Conservation (phyloP, 1,284 basidiomycete species). For the Psilocybe mexicana region DNA sequence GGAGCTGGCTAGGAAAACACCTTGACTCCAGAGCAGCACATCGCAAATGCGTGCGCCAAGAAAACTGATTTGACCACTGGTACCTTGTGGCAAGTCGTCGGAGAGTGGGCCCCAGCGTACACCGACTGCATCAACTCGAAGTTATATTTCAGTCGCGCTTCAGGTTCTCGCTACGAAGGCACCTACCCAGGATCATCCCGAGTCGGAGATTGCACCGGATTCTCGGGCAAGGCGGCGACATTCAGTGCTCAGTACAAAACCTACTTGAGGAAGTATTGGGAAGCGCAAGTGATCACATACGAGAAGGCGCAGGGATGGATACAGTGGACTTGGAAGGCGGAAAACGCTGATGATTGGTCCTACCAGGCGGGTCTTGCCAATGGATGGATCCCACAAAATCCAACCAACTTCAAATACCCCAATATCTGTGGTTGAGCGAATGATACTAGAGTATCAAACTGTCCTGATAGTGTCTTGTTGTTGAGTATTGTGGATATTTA, state of each 20-base stretch:
- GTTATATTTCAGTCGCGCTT: slow-evolving; percentile 64
- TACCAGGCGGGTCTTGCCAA: slow-evolving; percentile 73
- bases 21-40: slow-evolving; percentile 59
- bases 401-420: slow-evolving; percentile 36
- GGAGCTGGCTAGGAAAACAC: slow-evolving; percentile 42
- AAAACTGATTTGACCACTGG: slow-evolving; percentile 48
- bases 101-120: slow-evolving; percentile 81
- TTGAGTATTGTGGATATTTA: no score
- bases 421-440: slow-evolving; percentile 35
- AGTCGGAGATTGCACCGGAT: slow-evolving; percentile 70
- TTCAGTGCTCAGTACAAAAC: slow-evolving; percentile 83
- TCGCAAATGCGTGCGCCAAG: slow-evolving; percentile 59
- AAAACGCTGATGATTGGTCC: slow-evolving; percentile 74
- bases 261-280: slow-evolving; percentile 81
- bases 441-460: background rate
- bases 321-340: slow-evolving; percentile 72
- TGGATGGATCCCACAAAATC: slow-evolving; percentile 79
- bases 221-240: slow-evolving; percentile 67
- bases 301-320: slow-evolving; percentile 71
- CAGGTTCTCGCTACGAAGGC: slow-evolving; percentile 82
- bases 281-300: slow-evolving; percentile 75
- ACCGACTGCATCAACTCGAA: slow-evolving; percentile 78
- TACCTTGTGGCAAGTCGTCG: slow-evolving; percentile 74
- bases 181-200: slow-evolving; percentile 58
- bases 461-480: no score